phyloP scores from a whole-genome alignment of 164 flowering plant species.

The Nelumbo lutea region DNA sequence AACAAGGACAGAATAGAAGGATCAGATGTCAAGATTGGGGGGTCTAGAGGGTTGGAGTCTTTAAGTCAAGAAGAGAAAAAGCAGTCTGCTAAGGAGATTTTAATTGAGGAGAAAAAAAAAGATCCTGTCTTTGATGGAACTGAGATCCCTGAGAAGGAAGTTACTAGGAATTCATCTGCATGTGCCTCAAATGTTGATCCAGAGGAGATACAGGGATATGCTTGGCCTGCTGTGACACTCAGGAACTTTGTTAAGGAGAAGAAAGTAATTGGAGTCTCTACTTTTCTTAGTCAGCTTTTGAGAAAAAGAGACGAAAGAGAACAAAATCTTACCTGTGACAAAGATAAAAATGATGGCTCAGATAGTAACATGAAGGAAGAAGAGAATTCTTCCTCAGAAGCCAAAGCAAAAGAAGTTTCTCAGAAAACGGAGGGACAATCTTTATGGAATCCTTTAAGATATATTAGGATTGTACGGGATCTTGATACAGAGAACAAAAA shows the following conservation, averaged over 20 bases:
- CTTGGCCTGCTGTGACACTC: conserved; percentile 60
- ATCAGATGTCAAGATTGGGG: conserved; percentile 8
- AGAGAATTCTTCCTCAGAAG: conserved; percentile 22
- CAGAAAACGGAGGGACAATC: conserved; percentile 36
- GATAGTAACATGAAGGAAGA: conserved; percentile 18
- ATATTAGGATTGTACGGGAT: conserved; percentile 36
- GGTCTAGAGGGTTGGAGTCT: conserved; percentile 11
- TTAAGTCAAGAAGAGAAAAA: conserved; percentile 22
- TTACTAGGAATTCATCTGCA: conserved; percentile 27
- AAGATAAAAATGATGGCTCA: conserved; percentile 15
- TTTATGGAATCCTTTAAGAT: conserved; percentile 67
- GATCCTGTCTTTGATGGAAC: conserved; percentile 75
- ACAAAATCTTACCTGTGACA: conserved; percentile 19
- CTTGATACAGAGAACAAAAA: conserved; percentile 31
- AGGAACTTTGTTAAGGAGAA: conserved; percentile 60
- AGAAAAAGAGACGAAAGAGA: conserved; percentile 48
- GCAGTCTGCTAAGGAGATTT: conserved; percentile 19
- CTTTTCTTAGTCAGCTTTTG: conserved; percentile 62
- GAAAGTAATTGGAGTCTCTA: conserved; percentile 53
- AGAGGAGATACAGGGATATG: conserved; percentile 33
- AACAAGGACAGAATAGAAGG: conserved; percentile 12
- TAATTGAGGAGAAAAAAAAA: conserved; percentile 33
- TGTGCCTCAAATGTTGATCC: conserved; percentile 31
- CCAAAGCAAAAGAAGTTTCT: conserved; percentile 31
- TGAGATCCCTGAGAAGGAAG: conserved; percentile 51